Conservation (phyloP, 2,329 filamentous ascomycete genomes). For the Paracorniculantispora psalliotae region DNA sequence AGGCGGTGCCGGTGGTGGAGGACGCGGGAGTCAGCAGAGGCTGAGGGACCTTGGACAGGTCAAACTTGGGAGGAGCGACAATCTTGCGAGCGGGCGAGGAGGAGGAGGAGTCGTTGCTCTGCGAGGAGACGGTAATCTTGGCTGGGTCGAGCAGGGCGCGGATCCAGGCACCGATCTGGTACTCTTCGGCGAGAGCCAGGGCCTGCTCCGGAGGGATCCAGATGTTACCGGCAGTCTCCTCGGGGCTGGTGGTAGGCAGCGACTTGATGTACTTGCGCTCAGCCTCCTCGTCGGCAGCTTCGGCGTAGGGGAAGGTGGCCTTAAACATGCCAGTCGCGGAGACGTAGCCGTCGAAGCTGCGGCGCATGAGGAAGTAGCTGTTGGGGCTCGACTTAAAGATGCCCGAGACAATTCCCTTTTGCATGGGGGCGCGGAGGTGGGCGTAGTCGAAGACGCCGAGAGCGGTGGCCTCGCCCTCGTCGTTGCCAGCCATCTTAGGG, state of each 20-base stretch:
- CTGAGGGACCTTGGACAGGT: slow-evolving; percentile 43
- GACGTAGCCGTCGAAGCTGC: slow-evolving; percentile 77
- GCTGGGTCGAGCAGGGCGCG: slow-evolving; percentile 85
- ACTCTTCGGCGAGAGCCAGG: slow-evolving; percentile 78
- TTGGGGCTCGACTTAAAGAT: slow-evolving; percentile 88
- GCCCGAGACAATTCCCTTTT: slow-evolving; percentile 85
- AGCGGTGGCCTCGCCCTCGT: slow-evolving; percentile 66
- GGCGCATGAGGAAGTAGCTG: slow-evolving; percentile 95
- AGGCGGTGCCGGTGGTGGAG: slow-evolving; percentile 35
- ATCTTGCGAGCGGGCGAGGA: slow-evolving; percentile 69
- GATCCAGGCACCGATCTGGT: slow-evolving; percentile 82
- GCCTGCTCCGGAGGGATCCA: slow-evolving; percentile 88
- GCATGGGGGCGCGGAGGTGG: slow-evolving; percentile 86
- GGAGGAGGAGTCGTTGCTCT: slow-evolving; percentile 36
- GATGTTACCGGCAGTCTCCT: slow-evolving; percentile 93
- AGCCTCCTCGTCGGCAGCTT: slow-evolving; percentile 63
- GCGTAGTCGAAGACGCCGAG: slow-evolving; percentile 92
- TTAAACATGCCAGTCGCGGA: slow-evolving; percentile 92
- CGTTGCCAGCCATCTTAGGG: slow-evolving; percentile 72
- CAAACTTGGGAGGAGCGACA: slow-evolving; percentile 74
- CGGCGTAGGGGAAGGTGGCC: slow-evolving; percentile 77
- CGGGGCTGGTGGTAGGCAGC: slow-evolving; percentile 71
- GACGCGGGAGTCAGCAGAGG: slow-evolving; percentile 45
- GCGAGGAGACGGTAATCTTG: slow-evolving; percentile 54
- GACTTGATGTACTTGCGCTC: slow-evolving; percentile 84